These are phyloP conservation scores for Heliocybe sulcata DNA, from an alignment of 1,284 basidiomycete genomes.

Conservation along the genomic window DNA sequence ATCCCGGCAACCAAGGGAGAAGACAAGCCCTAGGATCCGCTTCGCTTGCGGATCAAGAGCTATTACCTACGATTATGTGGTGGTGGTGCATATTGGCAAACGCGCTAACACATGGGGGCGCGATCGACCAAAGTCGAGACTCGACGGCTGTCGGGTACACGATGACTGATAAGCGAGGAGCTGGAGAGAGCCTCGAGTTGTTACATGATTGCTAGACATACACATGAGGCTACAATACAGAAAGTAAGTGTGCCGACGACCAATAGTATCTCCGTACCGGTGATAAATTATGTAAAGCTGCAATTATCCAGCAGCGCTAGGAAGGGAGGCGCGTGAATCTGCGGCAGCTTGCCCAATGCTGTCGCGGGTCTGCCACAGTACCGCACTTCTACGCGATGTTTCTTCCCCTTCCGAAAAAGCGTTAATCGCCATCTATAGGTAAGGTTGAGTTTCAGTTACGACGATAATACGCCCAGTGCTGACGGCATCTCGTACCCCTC, in stretches of 20 bases:
- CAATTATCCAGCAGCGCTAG: constrained; percentile 43
- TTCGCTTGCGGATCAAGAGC: neutral
- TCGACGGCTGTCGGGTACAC: neutral
- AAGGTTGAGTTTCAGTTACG: neutral
- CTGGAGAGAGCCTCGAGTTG: neutral
- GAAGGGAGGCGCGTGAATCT: constrained; percentile 52
- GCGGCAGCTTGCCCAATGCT: constrained; percentile 35
- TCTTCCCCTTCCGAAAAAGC: constrained; percentile 51
- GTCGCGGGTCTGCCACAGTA: constrained; percentile 63
- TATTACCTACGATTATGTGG: neutral
- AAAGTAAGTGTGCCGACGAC: neutral
- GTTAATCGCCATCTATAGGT: constrained; percentile 58
- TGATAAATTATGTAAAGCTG: constrained; percentile 2
- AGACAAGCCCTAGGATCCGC: neutral
- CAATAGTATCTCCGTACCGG: neutral
- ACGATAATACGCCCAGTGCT: neutral
- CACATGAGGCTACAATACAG: neutral
- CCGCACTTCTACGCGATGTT: constrained; percentile 56
- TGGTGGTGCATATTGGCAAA: neutral
- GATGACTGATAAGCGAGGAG: neutral
- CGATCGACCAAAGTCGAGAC: neutral
- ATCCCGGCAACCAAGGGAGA: neutral
- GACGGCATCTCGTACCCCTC: constrained; percentile 48
- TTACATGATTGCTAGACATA: neutral
- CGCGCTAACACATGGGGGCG: neutral